Evolutionary conservation across 306 rosid species (phyloP).

Genomic region (Acacia crassicarpa): DNA sequence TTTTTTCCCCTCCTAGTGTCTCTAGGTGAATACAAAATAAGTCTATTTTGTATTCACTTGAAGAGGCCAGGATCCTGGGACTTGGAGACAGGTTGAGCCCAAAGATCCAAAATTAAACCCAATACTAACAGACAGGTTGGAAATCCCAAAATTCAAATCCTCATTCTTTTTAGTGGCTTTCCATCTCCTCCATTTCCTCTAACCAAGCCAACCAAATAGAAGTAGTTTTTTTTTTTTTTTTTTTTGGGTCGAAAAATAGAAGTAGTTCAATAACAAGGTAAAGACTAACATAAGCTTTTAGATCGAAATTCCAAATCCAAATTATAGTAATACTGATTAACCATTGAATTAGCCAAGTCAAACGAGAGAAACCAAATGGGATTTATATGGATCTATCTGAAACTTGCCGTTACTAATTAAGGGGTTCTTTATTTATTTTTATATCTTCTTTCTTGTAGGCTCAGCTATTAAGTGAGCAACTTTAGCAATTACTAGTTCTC

Average conservation of each 20-base stretch:
- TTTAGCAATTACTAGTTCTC: background rate
- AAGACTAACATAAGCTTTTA: background rate
- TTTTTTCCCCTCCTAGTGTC: too few species aligned
- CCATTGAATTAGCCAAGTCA: background rate
- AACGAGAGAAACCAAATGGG: background rate
- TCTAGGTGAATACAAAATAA: too few species aligned
- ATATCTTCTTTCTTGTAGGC: background rate
- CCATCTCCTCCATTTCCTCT: background rate
- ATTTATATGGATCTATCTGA: background rate
- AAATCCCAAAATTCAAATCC: background rate
- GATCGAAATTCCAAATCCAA: too few species aligned
- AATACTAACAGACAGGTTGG: background rate
- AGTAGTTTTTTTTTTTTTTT: too few species aligned
- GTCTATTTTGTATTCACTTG: too few species aligned
- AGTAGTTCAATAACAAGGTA: too few species aligned
- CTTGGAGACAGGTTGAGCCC: too few species aligned
- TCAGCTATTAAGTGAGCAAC: background rate
- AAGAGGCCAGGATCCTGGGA: too few species aligned
- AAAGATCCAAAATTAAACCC: background rate
- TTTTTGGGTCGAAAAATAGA: too few species aligned
- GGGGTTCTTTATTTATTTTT: background rate
- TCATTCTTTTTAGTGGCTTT: background rate
- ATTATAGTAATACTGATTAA: too few species aligned
- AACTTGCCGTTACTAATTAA: background rate
- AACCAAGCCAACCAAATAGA: background rate